phyloP scores from a whole-genome alignment of 495 filamentous ascomycete species.

The Neurospora sp. region DNA sequence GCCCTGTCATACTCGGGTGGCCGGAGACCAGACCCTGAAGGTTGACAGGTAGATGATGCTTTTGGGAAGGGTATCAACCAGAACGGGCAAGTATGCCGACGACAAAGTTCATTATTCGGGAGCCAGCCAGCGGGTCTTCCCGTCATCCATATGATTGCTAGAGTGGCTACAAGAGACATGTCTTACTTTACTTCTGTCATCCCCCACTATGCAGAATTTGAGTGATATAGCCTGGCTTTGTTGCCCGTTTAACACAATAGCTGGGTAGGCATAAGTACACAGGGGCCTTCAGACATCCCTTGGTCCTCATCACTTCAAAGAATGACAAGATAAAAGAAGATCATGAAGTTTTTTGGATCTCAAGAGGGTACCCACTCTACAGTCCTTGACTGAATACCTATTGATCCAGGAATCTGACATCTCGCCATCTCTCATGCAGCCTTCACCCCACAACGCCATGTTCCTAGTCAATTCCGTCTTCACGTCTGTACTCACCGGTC shows the following conservation, averaged over 20 bases:
- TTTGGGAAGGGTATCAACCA: not conserved
- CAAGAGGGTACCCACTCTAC: not conserved
- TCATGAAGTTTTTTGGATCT: not conserved
- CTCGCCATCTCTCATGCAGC: not conserved
- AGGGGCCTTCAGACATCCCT: not conserved
- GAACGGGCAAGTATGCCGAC: not conserved
- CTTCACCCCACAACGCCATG: not conserved
- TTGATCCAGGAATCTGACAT: not conserved
- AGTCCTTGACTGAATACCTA: not conserved
- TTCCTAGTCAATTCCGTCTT: not conserved
- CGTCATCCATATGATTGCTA: not conserved
- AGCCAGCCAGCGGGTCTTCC: not conserved
- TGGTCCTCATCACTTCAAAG: not conserved
- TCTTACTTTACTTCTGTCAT: not conserved
- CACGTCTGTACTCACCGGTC: not conserved
- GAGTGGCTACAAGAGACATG: not conserved
- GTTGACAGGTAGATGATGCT: not conserved
- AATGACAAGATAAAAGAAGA: not conserved
- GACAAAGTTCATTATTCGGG: not conserved
- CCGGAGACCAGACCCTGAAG: not conserved
- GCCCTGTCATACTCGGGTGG: not conserved
- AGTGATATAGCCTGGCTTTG: not conserved
- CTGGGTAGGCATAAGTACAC: not conserved
- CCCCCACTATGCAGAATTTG: not conserved
- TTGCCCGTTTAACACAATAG: not conserved